A percentile compares a stretch with the other conserved stretches of the same genome.
Conservation (phyloP, 768 basidiomycete species). For the Gautieria morchelliformis region DNA sequence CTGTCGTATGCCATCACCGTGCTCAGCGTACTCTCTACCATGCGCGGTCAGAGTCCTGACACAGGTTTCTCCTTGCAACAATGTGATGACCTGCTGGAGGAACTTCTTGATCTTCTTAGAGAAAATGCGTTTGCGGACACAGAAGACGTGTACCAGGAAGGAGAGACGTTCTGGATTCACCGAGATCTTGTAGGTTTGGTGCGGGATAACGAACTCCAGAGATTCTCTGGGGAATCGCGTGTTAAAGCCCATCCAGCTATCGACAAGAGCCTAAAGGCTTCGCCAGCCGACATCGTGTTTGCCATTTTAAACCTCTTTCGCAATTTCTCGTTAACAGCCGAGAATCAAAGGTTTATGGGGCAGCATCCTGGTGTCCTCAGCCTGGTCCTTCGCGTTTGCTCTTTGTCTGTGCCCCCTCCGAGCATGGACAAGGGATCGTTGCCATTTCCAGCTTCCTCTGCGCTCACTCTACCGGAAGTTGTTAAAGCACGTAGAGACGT, state of each 20-base stretch:
- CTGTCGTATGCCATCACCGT: conserved; percentile 86
- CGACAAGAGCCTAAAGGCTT: conserved; percentile 46
- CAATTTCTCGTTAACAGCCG: conserved; percentile 67
- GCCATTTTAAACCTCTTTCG: conserved; percentile 72
- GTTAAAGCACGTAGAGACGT: conserved; percentile 69
- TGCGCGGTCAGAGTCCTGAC: conserved; percentile 45
- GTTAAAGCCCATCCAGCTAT: conserved; percentile 40
- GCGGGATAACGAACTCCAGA: conserved; percentile 45
- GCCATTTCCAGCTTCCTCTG: conserved; percentile 38
- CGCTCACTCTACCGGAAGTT: conserved; percentile 62
- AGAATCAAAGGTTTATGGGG: conserved; percentile 62
- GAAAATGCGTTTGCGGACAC: conserved; percentile 64
- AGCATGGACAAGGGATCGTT: not conserved
- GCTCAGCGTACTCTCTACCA: conserved; percentile 69
- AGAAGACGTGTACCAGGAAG: conserved; percentile 17
- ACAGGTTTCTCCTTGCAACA: conserved; percentile 66
- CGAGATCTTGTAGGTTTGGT: conserved; percentile 51
- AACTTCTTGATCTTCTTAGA: conserved; percentile 78
- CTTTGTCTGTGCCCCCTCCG: conserved; percentile 20
- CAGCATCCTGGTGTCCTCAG: conserved; percentile 55
- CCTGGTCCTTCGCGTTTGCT: conserved; percentile 60
- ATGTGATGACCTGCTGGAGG: conserved; percentile 75
- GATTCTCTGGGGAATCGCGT: conserved; percentile 44
- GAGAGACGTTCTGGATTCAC: conserved; percentile 41
- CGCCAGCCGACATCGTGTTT: conserved; percentile 59